phyloP scores from a whole-genome alignment of 2,329 filamentous ascomycete genomes.

The Penicillium decumbens region DNA sequence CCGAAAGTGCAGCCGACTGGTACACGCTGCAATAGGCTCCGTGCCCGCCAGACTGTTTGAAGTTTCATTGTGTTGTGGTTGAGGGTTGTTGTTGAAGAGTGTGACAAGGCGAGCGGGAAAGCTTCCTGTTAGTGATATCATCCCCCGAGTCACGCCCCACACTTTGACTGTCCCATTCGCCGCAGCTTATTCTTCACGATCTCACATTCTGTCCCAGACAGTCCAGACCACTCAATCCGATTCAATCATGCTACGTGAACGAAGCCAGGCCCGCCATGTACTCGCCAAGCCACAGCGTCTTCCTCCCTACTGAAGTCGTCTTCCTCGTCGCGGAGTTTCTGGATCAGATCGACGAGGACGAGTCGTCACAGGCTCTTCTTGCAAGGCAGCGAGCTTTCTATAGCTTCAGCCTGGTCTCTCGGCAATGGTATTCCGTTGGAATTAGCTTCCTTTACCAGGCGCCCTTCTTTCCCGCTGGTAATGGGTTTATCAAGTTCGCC shows the following conservation, averaged over 20 bases:
- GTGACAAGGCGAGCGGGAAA: neutral
- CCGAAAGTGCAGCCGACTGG: slow-evolving; percentile 17
- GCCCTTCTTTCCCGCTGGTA: neutral
- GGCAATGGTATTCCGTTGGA: neutral
- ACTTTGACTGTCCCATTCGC: neutral
- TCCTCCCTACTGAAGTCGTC: neutral
- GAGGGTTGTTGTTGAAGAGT: neutral
- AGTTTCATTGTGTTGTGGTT: slow-evolving; percentile 23
- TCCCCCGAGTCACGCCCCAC: neutral
- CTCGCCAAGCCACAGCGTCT: neutral
- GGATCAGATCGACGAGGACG: neutral
- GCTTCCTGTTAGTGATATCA: slow-evolving; percentile 7
- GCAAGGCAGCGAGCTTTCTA: neutral
- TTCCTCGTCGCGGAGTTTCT: neutral
- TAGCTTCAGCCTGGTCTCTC: neutral
- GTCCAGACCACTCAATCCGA: neutral
- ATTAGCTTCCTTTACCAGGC: neutral
- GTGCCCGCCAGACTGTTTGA: slow-evolving; percentile 23
- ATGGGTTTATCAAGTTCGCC: neutral
- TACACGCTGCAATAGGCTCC: slow-evolving; percentile 26
- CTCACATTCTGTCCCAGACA: neutral
- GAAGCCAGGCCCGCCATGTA: neutral
- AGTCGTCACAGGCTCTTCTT: neutral
- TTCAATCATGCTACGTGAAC: neutral
- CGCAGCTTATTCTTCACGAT: neutral